A percentile compares a stretch with the other conserved stretches of the same genome.
These are phyloP conservation scores for Mycena albidolilacea DNA, from an alignment of 768 basidiomycete species.

Conservation along the genomic window DNA sequence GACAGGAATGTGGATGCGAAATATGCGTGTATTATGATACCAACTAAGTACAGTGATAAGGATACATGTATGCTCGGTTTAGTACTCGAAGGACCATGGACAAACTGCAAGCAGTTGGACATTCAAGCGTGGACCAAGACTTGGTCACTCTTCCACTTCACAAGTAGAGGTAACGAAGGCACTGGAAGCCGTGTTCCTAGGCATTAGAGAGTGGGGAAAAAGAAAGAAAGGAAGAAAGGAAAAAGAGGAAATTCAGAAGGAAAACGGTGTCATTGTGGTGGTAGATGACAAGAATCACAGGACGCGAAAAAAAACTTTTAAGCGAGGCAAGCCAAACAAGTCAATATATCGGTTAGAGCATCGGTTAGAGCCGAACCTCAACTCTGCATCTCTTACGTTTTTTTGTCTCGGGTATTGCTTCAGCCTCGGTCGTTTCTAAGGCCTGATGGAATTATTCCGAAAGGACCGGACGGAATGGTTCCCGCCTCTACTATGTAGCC, in stretches of 20 bases:
- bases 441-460: too few species aligned
- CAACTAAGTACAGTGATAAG: conserved; percentile 7
- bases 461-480: too few species aligned
- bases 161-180: conserved; percentile 88
- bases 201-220: conserved; percentile 74
- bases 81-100: conserved; percentile 84
- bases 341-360: not conserved
- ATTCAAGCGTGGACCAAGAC: conserved; percentile 85
- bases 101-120: conserved; percentile 58
- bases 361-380: not conserved
- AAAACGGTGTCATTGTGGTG: conserved; percentile 12
- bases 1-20: not conserved
- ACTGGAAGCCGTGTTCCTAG: conserved; percentile 81
- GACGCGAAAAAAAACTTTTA: not conserved
- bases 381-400: not conserved
- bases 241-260: not conserved
- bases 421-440: too few species aligned
- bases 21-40: conserved; percentile 10
- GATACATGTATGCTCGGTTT: conserved; percentile 68
- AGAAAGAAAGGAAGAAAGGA: conserved; percentile 35
- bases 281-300: not conserved
- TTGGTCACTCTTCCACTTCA: conserved; percentile 74
- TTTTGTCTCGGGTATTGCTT: too few species aligned
- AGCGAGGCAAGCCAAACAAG: conserved; percentile 3
- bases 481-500: too few species aligned